Evolutionary conservation across 75 land plant genomes (phyloP), one percentile per base, ranked within the genome.

Genomic region (Cupressus sempervirens): DNA sequence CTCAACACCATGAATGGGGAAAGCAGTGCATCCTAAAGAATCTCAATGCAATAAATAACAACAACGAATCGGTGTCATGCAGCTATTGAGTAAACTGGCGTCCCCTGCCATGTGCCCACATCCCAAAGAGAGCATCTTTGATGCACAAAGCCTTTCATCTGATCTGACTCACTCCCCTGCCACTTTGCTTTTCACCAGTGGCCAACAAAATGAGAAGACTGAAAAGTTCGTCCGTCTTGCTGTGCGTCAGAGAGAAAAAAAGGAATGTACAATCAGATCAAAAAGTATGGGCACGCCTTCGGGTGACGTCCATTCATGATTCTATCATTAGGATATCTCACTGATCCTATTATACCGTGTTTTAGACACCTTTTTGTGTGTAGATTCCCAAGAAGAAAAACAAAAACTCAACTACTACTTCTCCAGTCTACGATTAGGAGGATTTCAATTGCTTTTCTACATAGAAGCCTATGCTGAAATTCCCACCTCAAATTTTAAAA

Each of bases 91-190:
- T 79, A 45, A 9, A 26, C 81, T 43, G 81, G 12, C 43, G 3
- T 0, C 81, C 12, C 43, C 20, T 38, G 79, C 79, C 79, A 76
- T 79, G 52, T 79, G 81, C 81, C 81, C 48, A 79, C 81, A 79
- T 79, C 48, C 81, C 81, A 32, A n/a, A 45, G 29, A 79, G 34
- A 79, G 50, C 30, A 79, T 79, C 81, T 79, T n/a, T 10, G n/a
- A 10, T 79, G 79, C 79, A 7, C 79, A 38, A 76, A 18, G 45
- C 40, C 18, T 20, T n/a, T n/a, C n/a, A n/a, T n/a, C 18, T 6
- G n/a, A 38, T 38, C 6, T 6, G n/a, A 68, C 29, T 68, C 43
- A 43, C 12, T 41, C 0, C 46, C 26, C 12, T 23, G 20, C 48
- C 80, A 16, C 45, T 18, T 41, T 29, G 73, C 81, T 79, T 79